Conservation (phyloP, 441 rosid genomes). For the Iberis amara region DNA sequence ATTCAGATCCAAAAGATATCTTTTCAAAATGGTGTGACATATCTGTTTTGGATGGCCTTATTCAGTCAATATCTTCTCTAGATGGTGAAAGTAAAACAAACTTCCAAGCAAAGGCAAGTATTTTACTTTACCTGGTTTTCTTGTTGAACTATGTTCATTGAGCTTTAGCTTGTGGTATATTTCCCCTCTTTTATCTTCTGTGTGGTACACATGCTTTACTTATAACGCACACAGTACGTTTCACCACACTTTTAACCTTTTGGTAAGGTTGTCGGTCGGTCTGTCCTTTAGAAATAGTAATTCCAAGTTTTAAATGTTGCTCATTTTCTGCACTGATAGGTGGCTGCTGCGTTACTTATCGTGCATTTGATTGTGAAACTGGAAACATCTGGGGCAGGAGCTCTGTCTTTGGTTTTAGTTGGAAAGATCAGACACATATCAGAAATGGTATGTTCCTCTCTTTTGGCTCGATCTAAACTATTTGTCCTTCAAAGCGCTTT, state of each 20-base stretch:
- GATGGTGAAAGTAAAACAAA: conserved; percentile 48
- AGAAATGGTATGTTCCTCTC: conserved; percentile 44
- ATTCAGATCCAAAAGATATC: conserved; percentile 40
- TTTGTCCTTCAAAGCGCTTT: conserved; percentile 9
- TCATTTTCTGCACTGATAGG: conserved; percentile 42
- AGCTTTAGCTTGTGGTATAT: too few species aligned
- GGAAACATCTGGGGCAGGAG: conserved; percentile 54
- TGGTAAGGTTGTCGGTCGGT: conserved; percentile 2
- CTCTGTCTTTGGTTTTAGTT: conserved; percentile 58
- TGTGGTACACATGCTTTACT: conserved; percentile 13
- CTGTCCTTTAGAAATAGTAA: conserved; percentile 22
- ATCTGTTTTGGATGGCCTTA: conserved; percentile 48
- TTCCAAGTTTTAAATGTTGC: not conserved
- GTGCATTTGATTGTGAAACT: conserved; percentile 68
- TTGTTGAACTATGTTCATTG: too few species aligned
- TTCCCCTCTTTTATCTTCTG: not conserved
- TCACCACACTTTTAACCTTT: conserved; percentile 14
- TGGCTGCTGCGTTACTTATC: conserved; percentile 56
- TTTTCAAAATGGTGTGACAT: conserved; percentile 59
- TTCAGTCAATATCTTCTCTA: conserved; percentile 54
- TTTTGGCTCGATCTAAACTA: conserved; percentile 12
- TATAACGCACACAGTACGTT: not conserved
- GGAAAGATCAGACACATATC: conserved; percentile 48
- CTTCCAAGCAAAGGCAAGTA: conserved; percentile 37
- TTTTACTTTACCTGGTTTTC: too few species aligned